Base-by-base conservation (phyloP, 495 filamentous ascomycete genomes). In the Hypoxylon rickii region DNA sequence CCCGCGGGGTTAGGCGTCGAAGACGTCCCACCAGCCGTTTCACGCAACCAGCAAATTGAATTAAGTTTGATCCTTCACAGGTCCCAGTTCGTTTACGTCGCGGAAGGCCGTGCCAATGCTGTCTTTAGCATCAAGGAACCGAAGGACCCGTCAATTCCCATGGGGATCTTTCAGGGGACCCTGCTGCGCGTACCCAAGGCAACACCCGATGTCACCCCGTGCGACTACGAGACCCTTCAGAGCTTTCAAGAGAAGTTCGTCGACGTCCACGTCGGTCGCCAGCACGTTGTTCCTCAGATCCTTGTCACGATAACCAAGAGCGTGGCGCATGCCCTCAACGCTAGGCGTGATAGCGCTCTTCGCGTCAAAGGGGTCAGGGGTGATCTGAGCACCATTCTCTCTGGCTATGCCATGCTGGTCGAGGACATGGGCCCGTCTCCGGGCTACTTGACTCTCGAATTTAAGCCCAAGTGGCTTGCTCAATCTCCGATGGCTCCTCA, bases 391-490 rank as follows among this genome's bases (percentile, higher is more conserved):
- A 77, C 87, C n/a, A 83, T 79, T 24, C 55, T 73, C 1, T 77
- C 78, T 15, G 79, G 86, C 49, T 82, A 84, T 53, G 92, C 86
- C 0, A 77, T 92, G 41, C 71, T 97, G 0, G 77, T 97, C 29
- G 86, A 85, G 29, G 89, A 96, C 61, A 96, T 97, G 92, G 84
- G 71, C 15, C 62, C 67, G 15, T 61, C 64, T 4, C 58, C 58
- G 8, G 70, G 59, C 15, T 75, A 82, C 15, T 70, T 77, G 0
- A 63, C 85, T 0, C 72, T 91, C 17, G 89, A 98, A 69, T 84
- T 97, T 61, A 98, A 98, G 64, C 91, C 93, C 4, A 98, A 98
- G 70, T 98, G 94, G 94, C 82, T 97, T 1, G 66, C 79, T 4
- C 92, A 93, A 58, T 94, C 89, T 0, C 90, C 89, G 1, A 84